Conservation (phyloP, 139 green algal genomes). For the Chlamydomonas asymmetrica region DNA sequence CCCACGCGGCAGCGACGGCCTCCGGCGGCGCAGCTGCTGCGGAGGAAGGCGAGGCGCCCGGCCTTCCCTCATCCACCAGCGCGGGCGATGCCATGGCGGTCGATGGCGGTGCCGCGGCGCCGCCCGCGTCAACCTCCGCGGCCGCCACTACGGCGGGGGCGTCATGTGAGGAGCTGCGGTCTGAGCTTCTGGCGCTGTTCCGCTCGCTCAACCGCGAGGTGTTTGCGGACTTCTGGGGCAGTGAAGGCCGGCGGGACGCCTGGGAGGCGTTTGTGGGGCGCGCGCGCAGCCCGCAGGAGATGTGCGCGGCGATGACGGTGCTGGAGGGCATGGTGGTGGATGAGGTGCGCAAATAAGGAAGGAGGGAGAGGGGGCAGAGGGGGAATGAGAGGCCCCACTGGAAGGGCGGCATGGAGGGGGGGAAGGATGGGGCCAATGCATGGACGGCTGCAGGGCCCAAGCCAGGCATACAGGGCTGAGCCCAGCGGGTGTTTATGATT, state of each 20-base stretch:
- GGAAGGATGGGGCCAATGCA: too few species aligned
- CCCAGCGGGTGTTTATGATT: too few species aligned
- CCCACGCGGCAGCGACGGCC: neutral
- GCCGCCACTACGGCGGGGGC: constrained; percentile 16
- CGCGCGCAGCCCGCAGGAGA: constrained; percentile 14
- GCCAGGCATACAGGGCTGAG: too few species aligned
- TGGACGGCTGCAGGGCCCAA: too few species aligned
- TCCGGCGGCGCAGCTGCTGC: constrained; percentile 10
- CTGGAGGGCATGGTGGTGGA: constrained; percentile 56
- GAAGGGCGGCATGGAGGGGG: too few species aligned
- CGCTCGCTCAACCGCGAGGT: constrained; percentile 17
- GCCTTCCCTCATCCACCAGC: too few species aligned
- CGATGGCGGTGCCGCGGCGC: neutral
- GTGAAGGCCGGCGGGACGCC: constrained; percentile 1
- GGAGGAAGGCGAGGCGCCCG: too few species aligned
- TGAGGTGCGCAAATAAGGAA: constrained; percentile 17
- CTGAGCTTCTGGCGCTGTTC: constrained; percentile 23
- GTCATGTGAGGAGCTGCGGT: constrained; percentile 24
- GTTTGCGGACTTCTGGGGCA: constrained; percentile 43
- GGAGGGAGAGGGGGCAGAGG: too few species aligned
- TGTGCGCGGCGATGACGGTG: constrained; percentile 49
- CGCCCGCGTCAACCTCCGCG: constrained; percentile 7
- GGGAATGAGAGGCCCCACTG: too few species aligned
- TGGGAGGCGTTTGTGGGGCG: constrained; percentile 34
- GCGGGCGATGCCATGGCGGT: neutral